Evolutionary conservation across 2,329 filamentous ascomycete genomes (phyloP).

Genomic region (Colletotrichum musae): DNA sequence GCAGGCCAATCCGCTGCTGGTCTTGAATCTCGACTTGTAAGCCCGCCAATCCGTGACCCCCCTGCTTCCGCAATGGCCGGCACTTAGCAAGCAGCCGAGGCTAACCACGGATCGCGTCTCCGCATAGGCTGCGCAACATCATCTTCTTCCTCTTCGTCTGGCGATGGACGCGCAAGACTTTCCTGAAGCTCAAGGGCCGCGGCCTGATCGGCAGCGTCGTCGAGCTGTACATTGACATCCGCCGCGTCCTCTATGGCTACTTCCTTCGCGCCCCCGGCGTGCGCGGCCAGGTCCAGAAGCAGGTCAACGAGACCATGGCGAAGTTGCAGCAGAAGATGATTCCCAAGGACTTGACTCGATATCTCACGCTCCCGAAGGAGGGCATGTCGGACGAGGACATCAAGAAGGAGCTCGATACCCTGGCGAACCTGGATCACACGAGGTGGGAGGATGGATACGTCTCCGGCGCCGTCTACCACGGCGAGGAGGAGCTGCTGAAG

Average conservation of each 20-base stretch:
- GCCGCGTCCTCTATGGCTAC: conserved; percentile 83
- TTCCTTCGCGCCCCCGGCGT: conserved; percentile 92
- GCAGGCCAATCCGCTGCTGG: conserved; percentile 68
- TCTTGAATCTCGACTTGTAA: conserved; percentile 79
- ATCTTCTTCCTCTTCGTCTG: conserved; percentile 91
- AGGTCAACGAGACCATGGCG: conserved; percentile 83
- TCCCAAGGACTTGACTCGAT: conserved; percentile 78
- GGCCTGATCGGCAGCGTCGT: conserved; percentile 84
- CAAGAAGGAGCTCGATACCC: conserved; percentile 81
- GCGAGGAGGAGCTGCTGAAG: conserved; percentile 84
- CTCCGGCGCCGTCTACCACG: conserved; percentile 96
- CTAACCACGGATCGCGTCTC: conserved; percentile 4
- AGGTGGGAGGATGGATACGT: conserved; percentile 97
- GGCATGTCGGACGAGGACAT: conserved; percentile 87
- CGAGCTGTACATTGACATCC: conserved; percentile 80
- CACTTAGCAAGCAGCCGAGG: conserved; percentile 5
- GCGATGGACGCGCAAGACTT: conserved; percentile 83
- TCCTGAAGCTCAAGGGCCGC: conserved; percentile 90
- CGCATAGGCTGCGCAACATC: conserved; percentile 81
- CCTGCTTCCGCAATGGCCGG: not conserved
- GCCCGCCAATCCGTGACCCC: conserved; percentile 49
- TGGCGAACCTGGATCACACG: conserved; percentile 92
- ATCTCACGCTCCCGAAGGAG: conserved; percentile 84
- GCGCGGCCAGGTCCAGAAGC: conserved; percentile 85
- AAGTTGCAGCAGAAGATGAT: conserved; percentile 90